Percentiles rank a stretch among this genome's conserved stretches.
These are phyloP conservation scores for Sporothrix protearum DNA, from an alignment of 2,329 filamentous ascomycete species.

Conservation along the genomic window DNA sequence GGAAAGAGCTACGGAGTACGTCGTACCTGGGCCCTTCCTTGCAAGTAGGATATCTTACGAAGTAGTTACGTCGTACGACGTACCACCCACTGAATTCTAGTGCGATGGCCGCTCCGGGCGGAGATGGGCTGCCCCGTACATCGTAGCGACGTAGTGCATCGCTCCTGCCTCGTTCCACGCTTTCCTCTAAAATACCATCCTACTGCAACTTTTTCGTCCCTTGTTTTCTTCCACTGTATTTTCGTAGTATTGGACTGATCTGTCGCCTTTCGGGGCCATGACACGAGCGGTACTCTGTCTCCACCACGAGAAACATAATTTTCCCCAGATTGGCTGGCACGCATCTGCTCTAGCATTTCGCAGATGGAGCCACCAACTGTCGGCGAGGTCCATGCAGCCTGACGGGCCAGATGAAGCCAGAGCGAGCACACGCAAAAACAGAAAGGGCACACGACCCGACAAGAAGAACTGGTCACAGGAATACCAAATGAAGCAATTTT, in stretches of 20 bases:
- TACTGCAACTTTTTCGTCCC: not conserved
- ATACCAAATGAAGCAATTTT: not conserved
- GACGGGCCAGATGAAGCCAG: not conserved
- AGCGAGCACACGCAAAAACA: not conserved
- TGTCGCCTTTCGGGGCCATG: not conserved
- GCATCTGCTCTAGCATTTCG: not conserved
- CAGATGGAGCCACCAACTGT: not conserved
- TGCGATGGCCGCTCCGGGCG: not conserved
- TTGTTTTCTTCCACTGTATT: not conserved
- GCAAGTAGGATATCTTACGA: no score
- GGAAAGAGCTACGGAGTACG: not conserved
- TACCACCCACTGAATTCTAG: not conserved
- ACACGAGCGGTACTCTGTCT: not conserved
- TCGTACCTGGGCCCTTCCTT: no score
- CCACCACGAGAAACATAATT: not conserved
- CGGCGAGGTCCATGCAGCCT: not conserved
- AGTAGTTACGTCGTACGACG: not conserved
- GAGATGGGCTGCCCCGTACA: not conserved
- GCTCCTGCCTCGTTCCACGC: slow-evolving; percentile 8
- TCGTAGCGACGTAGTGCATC: no score
- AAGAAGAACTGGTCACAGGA: not conserved
- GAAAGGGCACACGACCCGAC: not conserved
- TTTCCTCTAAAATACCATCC: not conserved
- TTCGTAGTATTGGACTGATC: not conserved
- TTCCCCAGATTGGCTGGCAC: slow-evolving; percentile 2